A percentile compares a stretch with the other conserved stretches of the same genome.
Conservation (phyloP, 805 yeast species). For the Wickerhamiella nectarea region DNA sequence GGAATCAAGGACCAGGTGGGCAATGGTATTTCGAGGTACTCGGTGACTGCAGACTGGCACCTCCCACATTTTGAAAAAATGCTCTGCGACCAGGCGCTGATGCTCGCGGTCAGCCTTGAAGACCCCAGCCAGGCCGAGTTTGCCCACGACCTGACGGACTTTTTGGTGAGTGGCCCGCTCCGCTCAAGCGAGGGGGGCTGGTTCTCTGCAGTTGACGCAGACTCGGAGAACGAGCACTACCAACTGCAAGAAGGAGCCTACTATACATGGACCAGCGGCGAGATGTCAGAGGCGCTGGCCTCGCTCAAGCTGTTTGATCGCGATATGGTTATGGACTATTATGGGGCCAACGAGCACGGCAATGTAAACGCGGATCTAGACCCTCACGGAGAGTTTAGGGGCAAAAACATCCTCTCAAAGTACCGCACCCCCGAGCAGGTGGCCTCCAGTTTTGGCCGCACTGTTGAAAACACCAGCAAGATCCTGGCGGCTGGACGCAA, state of each 20-base stretch:
- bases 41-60: constrained; percentile 29
- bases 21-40: constrained; percentile 27
- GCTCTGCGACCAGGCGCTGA: constrained; percentile 28
- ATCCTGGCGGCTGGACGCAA: constrained; percentile 20
- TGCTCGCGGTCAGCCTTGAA: constrained; percentile 25
- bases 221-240: constrained; percentile 19
- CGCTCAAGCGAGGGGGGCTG: constrained; percentile 20
- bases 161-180: constrained; percentile 15
- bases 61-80: constrained; percentile 31
- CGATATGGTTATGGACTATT: constrained; percentile 27
- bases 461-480: constrained; percentile 14
- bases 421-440: constrained; percentile 20
- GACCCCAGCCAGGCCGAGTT: constrained; percentile 9
- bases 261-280: constrained; percentile 27
- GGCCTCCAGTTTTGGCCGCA: constrained; percentile 25
- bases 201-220: constrained; percentile 27
- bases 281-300: constrained; percentile 23
- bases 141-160: constrained; percentile 15
- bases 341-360: constrained; percentile 27
- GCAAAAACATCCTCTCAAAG: constrained; percentile 25
- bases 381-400: constrained; percentile 21
- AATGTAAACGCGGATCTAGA: constrained; percentile 27
- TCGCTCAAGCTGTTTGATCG: constrained; percentile 20
- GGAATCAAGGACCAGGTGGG: constrained; percentile 30
- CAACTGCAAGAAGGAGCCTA: constrained; percentile 25